Evolutionary conservation across 345 rosid species (phyloP).

Genomic region (Pistacia integerrima): DNA sequence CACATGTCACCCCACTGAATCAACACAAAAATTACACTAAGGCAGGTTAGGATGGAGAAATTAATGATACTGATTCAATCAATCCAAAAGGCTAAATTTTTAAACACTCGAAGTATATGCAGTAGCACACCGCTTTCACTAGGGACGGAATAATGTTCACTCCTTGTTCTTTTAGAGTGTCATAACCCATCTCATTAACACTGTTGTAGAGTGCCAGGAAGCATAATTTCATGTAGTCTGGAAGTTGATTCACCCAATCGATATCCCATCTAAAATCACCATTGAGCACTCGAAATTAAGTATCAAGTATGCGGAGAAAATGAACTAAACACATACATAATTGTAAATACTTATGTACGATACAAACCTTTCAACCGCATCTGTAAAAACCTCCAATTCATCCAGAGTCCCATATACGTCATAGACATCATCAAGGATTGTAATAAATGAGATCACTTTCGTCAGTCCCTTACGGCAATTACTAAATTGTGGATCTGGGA

Average conservation of each 20-base stretch:
- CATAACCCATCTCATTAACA: constrained; percentile 46
- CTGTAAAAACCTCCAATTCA: constrained; percentile 44
- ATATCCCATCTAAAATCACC: constrained; percentile 44
- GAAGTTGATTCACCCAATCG: constrained; percentile 31
- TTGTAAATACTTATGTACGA: background rate
- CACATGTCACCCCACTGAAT: too few species aligned
- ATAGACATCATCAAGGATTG: constrained; percentile 29
- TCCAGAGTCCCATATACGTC: constrained; percentile 47
- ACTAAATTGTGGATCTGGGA: constrained; percentile 29
- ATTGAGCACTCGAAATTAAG: background rate
- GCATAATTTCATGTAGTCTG: constrained; percentile 43
- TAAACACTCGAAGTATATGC: too few species aligned
- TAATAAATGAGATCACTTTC: constrained; percentile 36
- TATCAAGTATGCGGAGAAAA: background rate
- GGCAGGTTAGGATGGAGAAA: too few species aligned
- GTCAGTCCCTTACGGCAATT: constrained; percentile 33
- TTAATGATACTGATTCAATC: too few species aligned
- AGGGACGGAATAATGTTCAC: constrained; percentile 28
- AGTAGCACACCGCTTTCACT: constrained; percentile 28
- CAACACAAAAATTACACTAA: too few species aligned
- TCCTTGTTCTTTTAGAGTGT: constrained; percentile 36
- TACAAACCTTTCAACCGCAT: constrained; percentile 40
- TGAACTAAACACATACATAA: background rate
- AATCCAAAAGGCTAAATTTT: too few species aligned
- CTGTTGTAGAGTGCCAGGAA: constrained; percentile 43